Evolutionary conservation across 768 basidiomycete species (phyloP), one percentile per base, ranked within the genome.

Genomic region (Serendipita vermifera): DNA sequence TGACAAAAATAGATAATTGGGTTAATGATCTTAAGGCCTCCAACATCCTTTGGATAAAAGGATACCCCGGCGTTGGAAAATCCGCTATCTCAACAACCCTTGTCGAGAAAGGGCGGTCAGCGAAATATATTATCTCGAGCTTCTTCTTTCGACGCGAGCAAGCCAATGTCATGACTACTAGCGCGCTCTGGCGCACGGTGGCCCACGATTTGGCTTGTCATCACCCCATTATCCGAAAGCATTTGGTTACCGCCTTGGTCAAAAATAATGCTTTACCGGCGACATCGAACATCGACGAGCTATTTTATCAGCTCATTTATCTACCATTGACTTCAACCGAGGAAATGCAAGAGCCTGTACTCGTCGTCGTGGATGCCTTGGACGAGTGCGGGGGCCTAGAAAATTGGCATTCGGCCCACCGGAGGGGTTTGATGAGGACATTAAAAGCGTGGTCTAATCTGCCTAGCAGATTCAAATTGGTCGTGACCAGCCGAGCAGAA

Each of bases 401-500:
- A 9, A 15, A 29, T 6, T 29, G 3, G 5, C 46, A 29, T 26
- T 51, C 46, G 5, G 27, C 5, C 9, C 22, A 51, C 4, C 17
- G 27, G 5, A 3, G 31, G 46, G 29, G 31, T 51, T 29, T 51
- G 15, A 3, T 51, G 17, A 20, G 27, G 9, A 51, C 46, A 3
- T 6, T 51, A 6, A 26, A 20, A n/a, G 29, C 5, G 22, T 51
- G 46, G 46, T 51, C 46, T 29, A 51, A 29, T 7, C 46, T 51
- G 15, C 27, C 46, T 5, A 20, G 20, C 29, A 51, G 15, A 9
- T 51, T 22, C 27, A 51, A 51, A 26, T 29, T 51, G 7, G 31
- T 51, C n/a, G 46, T 51, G 5, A 51, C 46, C 46, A 51, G 46
- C 29, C 46, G 46, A 9, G 46, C 24, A 51, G 46, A 51, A n/a